These are phyloP conservation scores for Amanita pallidorosea DNA, from an alignment of 768 basidiomycete species.

Conservation along the genomic window DNA sequence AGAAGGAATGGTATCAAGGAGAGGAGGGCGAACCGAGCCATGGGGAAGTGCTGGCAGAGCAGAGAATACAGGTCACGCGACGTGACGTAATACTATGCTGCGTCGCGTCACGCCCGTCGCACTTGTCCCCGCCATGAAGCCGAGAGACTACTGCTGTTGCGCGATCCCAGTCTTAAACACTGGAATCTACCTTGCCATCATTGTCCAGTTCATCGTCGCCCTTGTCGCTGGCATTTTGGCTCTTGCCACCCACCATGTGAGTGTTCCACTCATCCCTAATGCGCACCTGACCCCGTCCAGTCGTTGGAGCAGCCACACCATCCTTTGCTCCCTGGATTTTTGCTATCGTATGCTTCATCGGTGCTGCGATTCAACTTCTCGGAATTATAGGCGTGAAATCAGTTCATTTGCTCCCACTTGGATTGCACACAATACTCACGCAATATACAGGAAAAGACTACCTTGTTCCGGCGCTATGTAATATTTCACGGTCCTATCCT, in stretches of 20 bases:
- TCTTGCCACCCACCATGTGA: slow-evolving; percentile 73
- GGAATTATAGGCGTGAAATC: slow-evolving; percentile 80
- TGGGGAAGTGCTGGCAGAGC: slow-evolving; percentile 5
- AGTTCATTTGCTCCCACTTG: slow-evolving; percentile 29
- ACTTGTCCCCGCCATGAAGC: slow-evolving; percentile 40
- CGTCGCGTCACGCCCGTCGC: not conserved
- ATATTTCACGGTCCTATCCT: slow-evolving; percentile 49
- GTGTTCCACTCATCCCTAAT: slow-evolving; percentile 15
- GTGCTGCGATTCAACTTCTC: slow-evolving; percentile 65
- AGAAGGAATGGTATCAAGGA: slow-evolving; percentile 14
- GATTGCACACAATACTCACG: slow-evolving; percentile 1
- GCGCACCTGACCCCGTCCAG: slow-evolving; percentile 23
- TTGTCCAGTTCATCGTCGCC: slow-evolving; percentile 64
- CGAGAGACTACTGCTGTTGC: slow-evolving; percentile 86
- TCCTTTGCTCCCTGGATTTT: slow-evolving; percentile 66
- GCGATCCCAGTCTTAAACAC: slow-evolving; percentile 86
- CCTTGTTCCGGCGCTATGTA: slow-evolving; percentile 56
- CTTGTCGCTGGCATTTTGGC: slow-evolving; percentile 63
- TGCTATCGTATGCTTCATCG: slow-evolving; percentile 64
- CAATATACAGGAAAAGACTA: slow-evolving; percentile 49
- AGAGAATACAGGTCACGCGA: not conserved
- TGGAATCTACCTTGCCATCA: slow-evolving; percentile 75
- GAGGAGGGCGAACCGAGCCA: slow-evolving; percentile 8
- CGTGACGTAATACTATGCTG: not conserved
- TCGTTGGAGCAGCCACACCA: slow-evolving; percentile 82